Evolutionary conservation across 805 yeast genomes (phyloP), one percentile per base, ranked within the genome.

Genomic region (Saccharomycopsis oosterbeekiorum): DNA sequence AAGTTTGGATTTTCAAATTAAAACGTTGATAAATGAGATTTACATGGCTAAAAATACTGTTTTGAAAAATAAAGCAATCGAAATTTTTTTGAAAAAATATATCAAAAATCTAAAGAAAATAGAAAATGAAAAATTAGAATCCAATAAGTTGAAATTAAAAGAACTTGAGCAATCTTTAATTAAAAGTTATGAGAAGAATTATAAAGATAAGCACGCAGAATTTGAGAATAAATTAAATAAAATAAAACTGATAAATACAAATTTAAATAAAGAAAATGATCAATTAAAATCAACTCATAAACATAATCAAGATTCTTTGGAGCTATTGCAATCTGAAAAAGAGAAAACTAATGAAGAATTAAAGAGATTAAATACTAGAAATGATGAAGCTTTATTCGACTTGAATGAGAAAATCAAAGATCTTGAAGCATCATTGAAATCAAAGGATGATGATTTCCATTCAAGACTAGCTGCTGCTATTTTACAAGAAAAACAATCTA

Each of bases 31-130:
- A 1, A 73, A 80, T 36, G 83, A 83, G 59, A 72, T 88, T 19
- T 78, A 83, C 58, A 76, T 80, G 64, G 83, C 84, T 60, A 84
- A 80, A 66, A 76, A 83, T 59, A 87, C 86, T 66, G 83, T 78
- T 65, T 75, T 80, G 65, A 78, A 83, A 61, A 70, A 86, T 59
- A 74, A 75, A 55, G 78, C 85, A 11, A 73, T 88, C 51, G 83
- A 82, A 41, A 74, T 72, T 26, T 86, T 85, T 65, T 69, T 87
- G 62, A 71, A 73, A 53, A 78, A 77, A 62, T 88, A 84, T 66
- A 78, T 62, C 17, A 64, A 64, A 54, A 64, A 60, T 55, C 51
- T 64, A 15, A 62, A 58, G 41, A 62, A 62, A 50, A 62, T 64
- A 29, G 65, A 64, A 37, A 62, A 58, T 19, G 65, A 64, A 39